These are phyloP conservation scores for Dryas drummondii DNA, from an alignment of 306 rosid genomes.

Conservation along the genomic window DNA sequence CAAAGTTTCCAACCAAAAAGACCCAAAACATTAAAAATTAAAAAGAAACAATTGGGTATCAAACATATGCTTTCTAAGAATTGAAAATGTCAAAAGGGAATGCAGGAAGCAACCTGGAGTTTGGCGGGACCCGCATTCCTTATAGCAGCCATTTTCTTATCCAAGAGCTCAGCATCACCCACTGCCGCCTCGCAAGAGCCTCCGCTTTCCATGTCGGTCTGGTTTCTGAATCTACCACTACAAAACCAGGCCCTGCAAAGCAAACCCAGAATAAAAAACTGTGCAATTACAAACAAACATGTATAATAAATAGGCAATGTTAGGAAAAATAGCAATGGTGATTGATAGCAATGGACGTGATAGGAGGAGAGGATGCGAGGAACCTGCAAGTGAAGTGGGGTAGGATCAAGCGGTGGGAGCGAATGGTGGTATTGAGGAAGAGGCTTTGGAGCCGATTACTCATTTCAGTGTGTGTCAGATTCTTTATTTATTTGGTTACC, in stretches of 20 bases:
- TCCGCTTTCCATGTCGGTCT: conserved; percentile 40
- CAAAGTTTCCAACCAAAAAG: background rate
- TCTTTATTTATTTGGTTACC: background rate
- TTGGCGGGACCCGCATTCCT: conserved; percentile 55
- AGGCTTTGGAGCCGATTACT: conserved; percentile 30
- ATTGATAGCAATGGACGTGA: background rate
- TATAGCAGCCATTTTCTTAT: conserved; percentile 50
- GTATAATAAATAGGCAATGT: too few species aligned
- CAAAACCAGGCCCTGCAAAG: conserved; percentile 35
- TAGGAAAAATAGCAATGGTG: too few species aligned
- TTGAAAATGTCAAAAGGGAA: background rate
- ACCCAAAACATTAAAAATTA: background rate
- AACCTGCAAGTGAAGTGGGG: conserved; percentile 38
- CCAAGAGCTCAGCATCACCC: conserved; percentile 41
- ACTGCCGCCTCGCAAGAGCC: conserved; percentile 31
- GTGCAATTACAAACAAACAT: background rate
- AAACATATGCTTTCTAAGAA: background rate
- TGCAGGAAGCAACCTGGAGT: conserved; percentile 51
- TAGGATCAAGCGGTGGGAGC: conserved; percentile 13
- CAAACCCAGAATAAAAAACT: background rate
- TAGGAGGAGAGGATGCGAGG: background rate
- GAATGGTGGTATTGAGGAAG: conserved; percentile 4
- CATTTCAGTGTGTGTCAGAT: conserved; percentile 27
- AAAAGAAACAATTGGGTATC: background rate
- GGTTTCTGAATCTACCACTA: conserved; percentile 26